Base-by-base conservation (phyloP, 768 basidiomycete genomes). In the Galerina marginata region DNA sequence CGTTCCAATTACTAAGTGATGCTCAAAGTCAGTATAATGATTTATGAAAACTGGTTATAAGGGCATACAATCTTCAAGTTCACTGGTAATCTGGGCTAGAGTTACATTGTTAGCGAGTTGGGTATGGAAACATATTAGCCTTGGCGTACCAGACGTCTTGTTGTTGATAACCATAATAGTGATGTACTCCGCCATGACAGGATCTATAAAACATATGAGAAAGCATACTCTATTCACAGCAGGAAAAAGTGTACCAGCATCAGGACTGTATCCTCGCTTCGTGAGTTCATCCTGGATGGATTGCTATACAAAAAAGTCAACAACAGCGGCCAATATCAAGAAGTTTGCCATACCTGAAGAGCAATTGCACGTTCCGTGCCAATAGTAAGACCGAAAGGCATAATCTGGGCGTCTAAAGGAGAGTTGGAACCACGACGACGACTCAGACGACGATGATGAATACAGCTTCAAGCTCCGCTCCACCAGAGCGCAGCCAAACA, bases 141-240 rank as follows among this genome's bases (percentile, higher is more conserved):
- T n/a, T 7, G 29, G 77, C 87, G 37, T 66, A 89, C 92, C 84
- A 63, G 86, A 74, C 59, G 90, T 88, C 80, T 95, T 96, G 75
- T 92, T 91, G 71, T 96, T 96, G 65, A 95, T 94, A 48, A 96
- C 85, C 94, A 96, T 95, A 60, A 96, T 96, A 16, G 92, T 93
- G 58, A 95, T 93, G 69, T 94, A 96, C 74, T 96, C 94, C 2
- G 93, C 92, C 92, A 95, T 94, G 66, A 94, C 92, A 12, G 87
- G 86, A 74, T 95, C 93, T 92, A 66, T 4, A 58, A 10, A 3
- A 54, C 26, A 72, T 66, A 52, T 62, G 52, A 59, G 51, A 45
- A 49, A 65, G 54, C 57, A 47, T 43, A 46, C 38, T 42, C 46
- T 46, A 16, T 23, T 14, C 54, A 23, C 42, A 14, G 49, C 43